Evolutionary conservation across 768 basidiomycete species (phyloP).

Genomic region (Clavulina sp.): DNA sequence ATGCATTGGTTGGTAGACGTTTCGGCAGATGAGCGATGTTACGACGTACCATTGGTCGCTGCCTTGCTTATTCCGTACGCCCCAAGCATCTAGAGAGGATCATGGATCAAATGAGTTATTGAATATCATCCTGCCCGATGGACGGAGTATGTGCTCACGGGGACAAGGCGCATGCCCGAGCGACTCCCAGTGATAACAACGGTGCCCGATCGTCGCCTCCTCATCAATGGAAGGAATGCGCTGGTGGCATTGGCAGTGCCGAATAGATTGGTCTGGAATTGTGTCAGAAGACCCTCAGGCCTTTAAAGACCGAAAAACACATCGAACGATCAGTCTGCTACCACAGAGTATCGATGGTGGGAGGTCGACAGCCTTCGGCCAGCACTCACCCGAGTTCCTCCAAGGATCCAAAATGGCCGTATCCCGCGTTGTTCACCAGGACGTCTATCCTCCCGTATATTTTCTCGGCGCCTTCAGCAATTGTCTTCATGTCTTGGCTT

Average conservation of each 20-base stretch:
- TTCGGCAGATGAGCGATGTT: neutral
- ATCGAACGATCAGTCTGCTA: neutral
- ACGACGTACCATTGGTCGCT: neutral
- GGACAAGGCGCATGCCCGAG: neutral
- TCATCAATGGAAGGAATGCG: constrained; percentile 33
- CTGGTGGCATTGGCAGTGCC: constrained; percentile 26
- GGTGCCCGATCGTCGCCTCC: constrained; percentile 25
- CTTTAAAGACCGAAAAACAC: constrained; percentile 5
- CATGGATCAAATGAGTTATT: neutral
- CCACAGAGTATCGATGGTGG: neutral
- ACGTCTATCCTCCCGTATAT: constrained; percentile 30
- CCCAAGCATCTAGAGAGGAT: neutral
- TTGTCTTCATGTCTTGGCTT: constrained; percentile 20
- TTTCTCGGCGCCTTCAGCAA: constrained; percentile 22
- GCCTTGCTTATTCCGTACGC: neutral
- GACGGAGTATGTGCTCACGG: neutral
- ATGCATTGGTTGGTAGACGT: neutral
- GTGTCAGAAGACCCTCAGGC: constrained; percentile 13
- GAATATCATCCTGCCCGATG: neutral
- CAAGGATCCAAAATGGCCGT: constrained; percentile 16
- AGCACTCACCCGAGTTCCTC: constrained; percentile 17
- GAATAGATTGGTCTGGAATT: constrained; percentile 23
- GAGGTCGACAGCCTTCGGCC: neutral
- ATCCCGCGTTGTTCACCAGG: constrained; percentile 32
- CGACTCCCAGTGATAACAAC: neutral